Evolutionary conservation across 768 basidiomycete species (phyloP).

Genomic region (Antrodiella citrinella): DNA sequence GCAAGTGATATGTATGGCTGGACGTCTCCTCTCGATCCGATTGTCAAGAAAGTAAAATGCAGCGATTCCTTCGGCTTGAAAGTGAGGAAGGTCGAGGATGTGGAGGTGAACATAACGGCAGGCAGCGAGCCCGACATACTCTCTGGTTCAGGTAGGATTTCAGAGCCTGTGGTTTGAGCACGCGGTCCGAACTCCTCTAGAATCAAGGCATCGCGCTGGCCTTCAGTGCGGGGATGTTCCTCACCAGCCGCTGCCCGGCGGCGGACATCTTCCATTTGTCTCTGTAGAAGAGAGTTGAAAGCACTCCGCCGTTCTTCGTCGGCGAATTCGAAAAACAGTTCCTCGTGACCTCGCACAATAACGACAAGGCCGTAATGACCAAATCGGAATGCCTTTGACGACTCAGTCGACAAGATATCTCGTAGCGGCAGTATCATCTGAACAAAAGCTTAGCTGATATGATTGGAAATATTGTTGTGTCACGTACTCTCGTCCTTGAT

Average conservation of each 20-base stretch:
- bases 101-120: constrained; percentile 93
- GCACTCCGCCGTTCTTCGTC: constrained; percentile 73
- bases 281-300: constrained; percentile 67
- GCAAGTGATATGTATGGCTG: constrained; percentile 97
- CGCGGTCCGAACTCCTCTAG: constrained; percentile 77
- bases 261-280: constrained; percentile 70
- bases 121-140: constrained; percentile 60
- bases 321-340: constrained; percentile 92
- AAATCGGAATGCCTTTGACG: constrained; percentile 80
- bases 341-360: constrained; percentile 93
- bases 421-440: constrained; percentile 94
- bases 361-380: constrained; percentile 85
- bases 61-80: constrained; percentile 86
- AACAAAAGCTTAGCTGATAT: no score
- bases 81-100: constrained; percentile 92
- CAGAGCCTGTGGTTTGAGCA: constrained; percentile 25
- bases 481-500: constrained; percentile 69
- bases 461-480: neutral
- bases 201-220: constrained; percentile 65
- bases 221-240: constrained; percentile 32
- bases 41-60: constrained; percentile 90
- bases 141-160: constrained; percentile 2
- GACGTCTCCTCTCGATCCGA: constrained; percentile 94
- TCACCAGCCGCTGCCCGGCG: constrained; percentile 41
- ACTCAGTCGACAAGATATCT: constrained; percentile 80